These are phyloP conservation scores for Eimeria acervulina DNA, from an alignment of 169 alveolate genomes.

Conservation along the genomic window DNA sequence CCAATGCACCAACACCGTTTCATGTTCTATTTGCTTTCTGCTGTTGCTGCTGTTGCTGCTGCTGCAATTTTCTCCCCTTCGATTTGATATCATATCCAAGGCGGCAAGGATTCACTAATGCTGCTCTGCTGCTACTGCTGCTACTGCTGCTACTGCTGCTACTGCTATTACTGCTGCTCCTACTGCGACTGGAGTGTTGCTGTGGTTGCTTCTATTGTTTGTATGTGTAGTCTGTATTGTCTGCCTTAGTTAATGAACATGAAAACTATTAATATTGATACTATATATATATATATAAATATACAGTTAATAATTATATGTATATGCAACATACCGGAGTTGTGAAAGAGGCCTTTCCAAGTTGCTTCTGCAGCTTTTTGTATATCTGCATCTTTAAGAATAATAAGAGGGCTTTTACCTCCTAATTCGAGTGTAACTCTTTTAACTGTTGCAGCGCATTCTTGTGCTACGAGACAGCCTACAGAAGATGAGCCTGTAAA, in stretches of 20 bases:
- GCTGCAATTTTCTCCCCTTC: no score
- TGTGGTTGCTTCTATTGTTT: not conserved
- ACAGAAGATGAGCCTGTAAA: constrained; percentile 94
- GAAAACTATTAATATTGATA: no score
- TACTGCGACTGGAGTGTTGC: no score
- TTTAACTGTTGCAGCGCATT: constrained; percentile 87
- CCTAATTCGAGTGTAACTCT: constrained; percentile 93
- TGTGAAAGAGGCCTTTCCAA: constrained; percentile 89
- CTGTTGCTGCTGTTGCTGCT: not conserved
- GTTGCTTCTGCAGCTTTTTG: constrained; percentile 90
- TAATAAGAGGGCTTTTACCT: constrained; percentile 93
- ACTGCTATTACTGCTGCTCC: not conserved
- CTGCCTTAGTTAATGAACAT: no score
- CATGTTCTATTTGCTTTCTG: no score
- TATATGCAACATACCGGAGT: constrained; percentile 74
- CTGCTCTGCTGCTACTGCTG: not conserved
- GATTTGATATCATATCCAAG: no score
- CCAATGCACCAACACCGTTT: no score
- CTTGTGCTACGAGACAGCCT: constrained; percentile 87
- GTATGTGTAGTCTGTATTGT: no score
- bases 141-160: not conserved
- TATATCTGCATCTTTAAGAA: constrained; percentile 92
- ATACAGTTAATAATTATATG: not conserved
- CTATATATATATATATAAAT: not conserved
- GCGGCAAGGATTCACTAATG: not conserved